Base-by-base conservation (phyloP, 768 basidiomycete species). In the Crepidotus variabilis region DNA sequence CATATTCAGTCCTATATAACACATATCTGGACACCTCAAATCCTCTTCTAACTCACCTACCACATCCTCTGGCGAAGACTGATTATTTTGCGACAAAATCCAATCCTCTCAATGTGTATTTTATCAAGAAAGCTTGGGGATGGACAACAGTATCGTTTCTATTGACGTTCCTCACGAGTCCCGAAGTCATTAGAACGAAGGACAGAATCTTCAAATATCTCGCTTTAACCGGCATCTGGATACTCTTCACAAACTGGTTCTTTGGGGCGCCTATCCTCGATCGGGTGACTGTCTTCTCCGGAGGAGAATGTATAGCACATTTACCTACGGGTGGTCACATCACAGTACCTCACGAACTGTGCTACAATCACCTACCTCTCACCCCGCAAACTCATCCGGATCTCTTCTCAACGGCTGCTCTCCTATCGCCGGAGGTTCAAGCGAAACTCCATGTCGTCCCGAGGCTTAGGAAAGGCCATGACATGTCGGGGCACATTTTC, bases 401-500 rank as follows among this genome's bases (percentile, higher is more conserved):
- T 13, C 73, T 92, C 45, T 91, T 92, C 71, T 65, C 77, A 20
- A 39, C 36, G 0, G 10, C 61, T 73, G 4, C 60, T 69, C 18
- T 60, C 77, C 22, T 50, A 70, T 13, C 64, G 67, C 28, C 69
- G 70, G 13, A 58, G 20, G 63, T 74, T 28, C 75, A 77, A 1
- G 68, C 48, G 1, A 76, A 72, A 13, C 87, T 80, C 81, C 68
- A 66, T 24, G 72, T 72, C 0, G 63, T 69, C 1, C 91, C 94
- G 8, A 74, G 88, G 24, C 72, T 96, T 60, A 79, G 84, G 52
- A 81, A 78, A 43, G 96, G 96, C 0, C 94, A 97, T 67, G 96
- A 98, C 64, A 84, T 98, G 13, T 95, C 93, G 0, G 96, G 96
- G 6, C 96, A 98, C 66, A 77, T 94, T 28, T 98, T 97, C 75